These are phyloP conservation scores for Clavispora vitiphila DNA, from an alignment of 805 yeast species.

Conservation along the genomic window DNA sequence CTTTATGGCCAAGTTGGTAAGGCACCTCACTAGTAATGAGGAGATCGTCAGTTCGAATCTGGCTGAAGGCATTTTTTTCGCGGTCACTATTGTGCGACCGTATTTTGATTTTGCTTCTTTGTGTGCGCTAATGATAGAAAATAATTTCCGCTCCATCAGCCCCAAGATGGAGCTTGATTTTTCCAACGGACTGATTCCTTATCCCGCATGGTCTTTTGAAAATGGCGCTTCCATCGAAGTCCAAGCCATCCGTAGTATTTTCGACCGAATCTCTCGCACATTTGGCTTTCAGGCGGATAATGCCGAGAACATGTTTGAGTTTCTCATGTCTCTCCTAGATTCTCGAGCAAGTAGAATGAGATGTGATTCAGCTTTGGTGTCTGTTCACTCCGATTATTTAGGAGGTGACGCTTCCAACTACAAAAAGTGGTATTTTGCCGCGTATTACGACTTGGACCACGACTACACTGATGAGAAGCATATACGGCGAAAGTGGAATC, in stretches of 20 bases:
- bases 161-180: not conserved
- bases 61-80: constrained; percentile 22
- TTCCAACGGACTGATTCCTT: not conserved
- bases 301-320: constrained; percentile 74
- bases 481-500: constrained; percentile 34
- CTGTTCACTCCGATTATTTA: constrained; percentile 85
- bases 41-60: constrained; percentile 29
- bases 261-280: constrained; percentile 49
- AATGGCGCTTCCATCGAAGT: constrained; percentile 16
- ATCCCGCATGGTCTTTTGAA: constrained; percentile 13
- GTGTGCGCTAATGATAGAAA: constrained; percentile 6
- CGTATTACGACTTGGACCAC: constrained; percentile 72
- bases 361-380: constrained; percentile 63
- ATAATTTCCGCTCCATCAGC: not conserved
- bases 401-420: constrained; percentile 88
- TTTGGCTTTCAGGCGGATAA: constrained; percentile 87
- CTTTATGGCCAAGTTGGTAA: constrained; percentile 10
- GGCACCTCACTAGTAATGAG: constrained; percentile 17
- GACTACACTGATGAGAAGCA: constrained; percentile 21
- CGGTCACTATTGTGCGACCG: not conserved
- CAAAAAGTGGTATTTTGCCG: constrained; percentile 88
- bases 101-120: constrained; percentile 6
- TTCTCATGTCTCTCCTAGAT: constrained; percentile 73
- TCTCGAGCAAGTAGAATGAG: constrained; percentile 80
- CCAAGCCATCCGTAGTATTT: constrained; percentile 56